These are phyloP conservation scores for Kluyveromyces dobzhanskii DNA, from an alignment of 805 yeast genomes.

Conservation along the genomic window DNA sequence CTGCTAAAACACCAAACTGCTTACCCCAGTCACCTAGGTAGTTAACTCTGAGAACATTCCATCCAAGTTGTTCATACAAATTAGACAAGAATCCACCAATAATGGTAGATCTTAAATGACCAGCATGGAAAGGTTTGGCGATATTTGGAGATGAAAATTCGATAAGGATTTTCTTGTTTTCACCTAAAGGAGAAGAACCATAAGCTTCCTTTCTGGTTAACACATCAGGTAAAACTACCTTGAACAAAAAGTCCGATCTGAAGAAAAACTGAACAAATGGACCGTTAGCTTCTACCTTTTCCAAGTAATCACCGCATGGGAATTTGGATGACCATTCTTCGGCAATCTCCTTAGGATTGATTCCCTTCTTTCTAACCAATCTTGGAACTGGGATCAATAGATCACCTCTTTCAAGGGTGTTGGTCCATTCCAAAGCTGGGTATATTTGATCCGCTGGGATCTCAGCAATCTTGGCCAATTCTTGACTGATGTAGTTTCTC, in stretches of 20 bases:
- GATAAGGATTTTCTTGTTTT: slow-evolving; percentile 60
- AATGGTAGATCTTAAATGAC: slow-evolving; percentile 94
- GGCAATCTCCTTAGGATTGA: slow-evolving; percentile 68
- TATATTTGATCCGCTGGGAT: slow-evolving; percentile 63
- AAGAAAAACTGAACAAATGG: slow-evolving; percentile 88
- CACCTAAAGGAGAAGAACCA: slow-evolving; percentile 71
- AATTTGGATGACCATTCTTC: slow-evolving; percentile 70
- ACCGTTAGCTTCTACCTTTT: slow-evolving; percentile 73
- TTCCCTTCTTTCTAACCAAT: slow-evolving; percentile 66
- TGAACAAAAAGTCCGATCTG: slow-evolving; percentile 54
- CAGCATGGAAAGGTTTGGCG: slow-evolving; percentile 99
- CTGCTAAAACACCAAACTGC: slow-evolving; percentile 93
- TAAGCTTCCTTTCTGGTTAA: slow-evolving; percentile 49
- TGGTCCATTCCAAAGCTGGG: slow-evolving; percentile 84
- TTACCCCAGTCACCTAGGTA: slow-evolving; percentile 99
- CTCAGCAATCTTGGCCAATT: slow-evolving; percentile 63
- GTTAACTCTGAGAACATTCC: slow-evolving; percentile 87
- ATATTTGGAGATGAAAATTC: slow-evolving; percentile 98
- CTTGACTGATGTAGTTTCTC: slow-evolving; percentile 81
- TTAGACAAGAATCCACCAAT: slow-evolving; percentile 94
- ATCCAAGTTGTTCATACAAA: slow-evolving; percentile 83
- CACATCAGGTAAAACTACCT: slow-evolving; percentile 61
- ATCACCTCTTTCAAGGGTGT: slow-evolving; percentile 85
- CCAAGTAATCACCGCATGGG: slow-evolving; percentile 61
- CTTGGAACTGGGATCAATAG: slow-evolving; percentile 88